Evolutionary conservation across 2,329 filamentous ascomycete species (phyloP).

Genomic region (Aspergillus amoenus): DNA sequence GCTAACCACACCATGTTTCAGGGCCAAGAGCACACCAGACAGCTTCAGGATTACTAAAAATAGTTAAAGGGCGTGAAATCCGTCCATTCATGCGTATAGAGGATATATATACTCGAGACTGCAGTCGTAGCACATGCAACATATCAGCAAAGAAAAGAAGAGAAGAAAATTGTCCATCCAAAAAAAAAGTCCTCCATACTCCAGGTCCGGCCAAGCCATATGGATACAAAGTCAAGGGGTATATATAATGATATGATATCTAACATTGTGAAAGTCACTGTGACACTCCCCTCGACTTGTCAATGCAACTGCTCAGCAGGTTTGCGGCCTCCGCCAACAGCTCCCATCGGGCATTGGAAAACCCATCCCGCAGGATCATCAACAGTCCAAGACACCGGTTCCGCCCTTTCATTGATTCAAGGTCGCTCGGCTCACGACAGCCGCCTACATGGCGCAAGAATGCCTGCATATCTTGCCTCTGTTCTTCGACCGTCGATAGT

Average conservation of each 20-base stretch:
- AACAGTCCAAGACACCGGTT: slow-evolving; percentile 82
- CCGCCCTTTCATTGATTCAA: slow-evolving; percentile 70
- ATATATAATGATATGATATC: background rate
- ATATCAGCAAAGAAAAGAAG: background rate
- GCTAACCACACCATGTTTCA: background rate
- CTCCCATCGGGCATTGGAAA: slow-evolving; percentile 85
- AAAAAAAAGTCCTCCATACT: background rate
- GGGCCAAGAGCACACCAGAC: background rate
- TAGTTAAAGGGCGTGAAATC: background rate
- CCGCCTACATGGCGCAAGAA: slow-evolving; percentile 73
- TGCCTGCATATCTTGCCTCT: slow-evolving; percentile 73
- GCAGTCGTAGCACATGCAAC: background rate
- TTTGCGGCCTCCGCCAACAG: slow-evolving; percentile 82
- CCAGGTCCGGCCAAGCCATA: slow-evolving; percentile 6
- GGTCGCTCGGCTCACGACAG: slow-evolving; percentile 72
- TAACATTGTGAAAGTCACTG: background rate
- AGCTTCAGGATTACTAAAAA: background rate
- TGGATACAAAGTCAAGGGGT: slow-evolving; percentile 2
- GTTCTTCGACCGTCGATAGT: slow-evolving; percentile 63
- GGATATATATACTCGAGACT: background rate
- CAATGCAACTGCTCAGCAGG: slow-evolving; percentile 77
- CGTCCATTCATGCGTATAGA: background rate
- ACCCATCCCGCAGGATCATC: slow-evolving; percentile 77
- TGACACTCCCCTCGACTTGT: slow-evolving; percentile 48
- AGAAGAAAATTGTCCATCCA: no score